Evolutionary conservation across 1,284 basidiomycete species (phyloP).

Genomic region (Mycena sp.): DNA sequence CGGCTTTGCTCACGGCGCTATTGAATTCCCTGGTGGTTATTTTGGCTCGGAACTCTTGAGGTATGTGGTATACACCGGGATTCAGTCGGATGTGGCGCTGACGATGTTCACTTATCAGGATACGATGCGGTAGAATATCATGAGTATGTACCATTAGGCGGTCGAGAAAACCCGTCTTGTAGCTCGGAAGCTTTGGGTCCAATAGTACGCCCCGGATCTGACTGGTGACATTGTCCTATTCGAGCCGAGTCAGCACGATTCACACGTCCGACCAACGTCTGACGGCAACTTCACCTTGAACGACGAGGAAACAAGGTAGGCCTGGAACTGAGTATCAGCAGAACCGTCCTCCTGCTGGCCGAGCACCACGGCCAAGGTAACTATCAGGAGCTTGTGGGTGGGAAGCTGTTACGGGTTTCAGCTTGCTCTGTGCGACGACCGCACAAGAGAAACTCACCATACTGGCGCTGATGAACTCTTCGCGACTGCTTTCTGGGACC

Average conservation of each 20-base stretch:
- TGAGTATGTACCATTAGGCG: background rate
- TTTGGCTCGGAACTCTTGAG: background rate
- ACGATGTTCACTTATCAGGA: too few relatives aligned
- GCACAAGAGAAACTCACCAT: background rate
- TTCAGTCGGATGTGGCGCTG: conserved; percentile 2
- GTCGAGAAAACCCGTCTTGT: background rate
- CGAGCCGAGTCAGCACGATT: too few relatives aligned
- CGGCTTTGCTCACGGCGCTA: background rate
- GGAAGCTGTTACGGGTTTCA: background rate
- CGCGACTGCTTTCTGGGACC: background rate
- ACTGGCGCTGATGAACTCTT: background rate
- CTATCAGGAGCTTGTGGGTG: background rate
- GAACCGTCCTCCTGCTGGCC: background rate
- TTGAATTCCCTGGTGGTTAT: background rate
- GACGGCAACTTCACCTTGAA: too few relatives aligned
- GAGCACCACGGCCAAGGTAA: background rate
- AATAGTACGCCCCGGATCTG: background rate
- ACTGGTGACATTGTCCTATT: background rate
- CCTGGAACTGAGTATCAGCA: too few relatives aligned
- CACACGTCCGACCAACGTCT: too few relatives aligned
- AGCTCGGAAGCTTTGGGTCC: background rate
- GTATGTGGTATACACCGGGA: background rate
- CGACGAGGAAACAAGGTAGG: too few relatives aligned
- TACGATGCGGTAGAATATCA: too few relatives aligned
- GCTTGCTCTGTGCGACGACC: too few relatives aligned